Evolutionary conservation across 1,284 basidiomycete species (phyloP).

Genomic region (Puccinia coronata): DNA sequence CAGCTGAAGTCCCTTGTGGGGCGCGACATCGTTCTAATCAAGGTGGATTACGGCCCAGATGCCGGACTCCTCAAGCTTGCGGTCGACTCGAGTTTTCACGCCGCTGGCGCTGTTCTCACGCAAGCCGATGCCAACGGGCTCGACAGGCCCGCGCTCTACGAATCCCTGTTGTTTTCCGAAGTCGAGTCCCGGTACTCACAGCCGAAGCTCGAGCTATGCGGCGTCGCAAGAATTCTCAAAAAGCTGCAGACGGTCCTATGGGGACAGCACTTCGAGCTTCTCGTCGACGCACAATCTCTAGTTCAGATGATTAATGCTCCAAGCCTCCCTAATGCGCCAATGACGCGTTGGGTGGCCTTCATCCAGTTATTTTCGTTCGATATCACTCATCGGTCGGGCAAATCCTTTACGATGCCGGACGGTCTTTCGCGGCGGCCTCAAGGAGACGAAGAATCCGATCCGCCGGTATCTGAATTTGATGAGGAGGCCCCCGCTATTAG

Average conservation of each 20-base stretch:
- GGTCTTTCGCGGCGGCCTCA: not conserved
- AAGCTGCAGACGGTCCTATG: conserved; percentile 1
- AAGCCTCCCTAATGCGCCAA: conserved; percentile 7
- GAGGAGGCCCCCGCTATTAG: too few species aligned
- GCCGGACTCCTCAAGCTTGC: conserved; percentile 1
- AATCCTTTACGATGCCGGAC: conserved; percentile 28
- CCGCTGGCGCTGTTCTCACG: not conserved
- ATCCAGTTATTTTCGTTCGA: conserved; percentile 25
- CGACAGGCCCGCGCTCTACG: not conserved
- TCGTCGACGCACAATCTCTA: not conserved
- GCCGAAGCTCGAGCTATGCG: conserved; percentile 4
- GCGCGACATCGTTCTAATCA: not conserved
- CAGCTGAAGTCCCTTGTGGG: conserved; percentile 5
- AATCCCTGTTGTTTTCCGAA: not conserved
- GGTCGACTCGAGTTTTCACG: conserved; percentile 13
- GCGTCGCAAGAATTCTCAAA: not conserved
- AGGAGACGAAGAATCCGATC: not conserved
- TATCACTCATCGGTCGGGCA: not conserved
- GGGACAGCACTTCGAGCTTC: conserved; percentile 5
- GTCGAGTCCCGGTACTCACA: conserved; percentile 17
- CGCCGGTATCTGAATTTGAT: too few species aligned
- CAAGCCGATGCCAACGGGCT: not conserved
- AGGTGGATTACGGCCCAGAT: not conserved
- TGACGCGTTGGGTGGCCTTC: conserved; percentile 18
- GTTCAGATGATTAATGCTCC: conserved; percentile 19